Evolutionary conservation across 2,329 filamentous ascomycete species (phyloP), one percentile per base, ranked within the genome.

Genomic region (Ophiostoma perfectum): DNA sequence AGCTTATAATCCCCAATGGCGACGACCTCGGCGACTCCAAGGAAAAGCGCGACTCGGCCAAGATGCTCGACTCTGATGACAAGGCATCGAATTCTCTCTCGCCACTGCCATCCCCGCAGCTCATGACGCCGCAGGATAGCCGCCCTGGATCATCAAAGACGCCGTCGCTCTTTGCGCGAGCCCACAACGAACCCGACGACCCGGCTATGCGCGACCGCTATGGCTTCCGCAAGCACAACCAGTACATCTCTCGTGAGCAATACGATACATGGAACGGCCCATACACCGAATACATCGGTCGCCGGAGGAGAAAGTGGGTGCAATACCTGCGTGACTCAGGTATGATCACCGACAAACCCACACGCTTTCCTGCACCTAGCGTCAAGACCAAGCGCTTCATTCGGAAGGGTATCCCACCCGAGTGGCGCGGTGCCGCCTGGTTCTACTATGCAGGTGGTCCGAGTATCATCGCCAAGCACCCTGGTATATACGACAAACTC

Each of bases 361-460:
- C 86, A 49, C 85, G 87, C 2, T 98, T 98, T 73, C 94, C 94
- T 0, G 84, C 89, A 1, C 90, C 88, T 67, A 91, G 88, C 65
- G 86, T 88, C 63, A 96, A 96, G 78, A 87, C 95, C 60, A 97
- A 96, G 79, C 86, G 93, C 18, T 97, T 95, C 76, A 86, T 97
- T 65, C 88, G 93, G 66, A 98, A 97, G 78, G 94, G 94, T 16
- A 94, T 97, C 65, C 94, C 94, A 3, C 92, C 93, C 0, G 92
- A 97, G 72, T 96, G 93, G 88, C 87, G 94, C 74, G 94, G 94
- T n/a, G 90, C 91, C 5, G 94, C 94, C 63, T 98, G 94, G 94
- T 98, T 96, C 78, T 97, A 91, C 80, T 98, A 97, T 76, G 92
- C 93, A 11, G 92, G 92, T 27, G 94, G 94, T 1, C 92, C 92